phyloP scores from a whole-genome alignment of 164 flowering plant genomes.

The Vitis amurensis region DNA sequence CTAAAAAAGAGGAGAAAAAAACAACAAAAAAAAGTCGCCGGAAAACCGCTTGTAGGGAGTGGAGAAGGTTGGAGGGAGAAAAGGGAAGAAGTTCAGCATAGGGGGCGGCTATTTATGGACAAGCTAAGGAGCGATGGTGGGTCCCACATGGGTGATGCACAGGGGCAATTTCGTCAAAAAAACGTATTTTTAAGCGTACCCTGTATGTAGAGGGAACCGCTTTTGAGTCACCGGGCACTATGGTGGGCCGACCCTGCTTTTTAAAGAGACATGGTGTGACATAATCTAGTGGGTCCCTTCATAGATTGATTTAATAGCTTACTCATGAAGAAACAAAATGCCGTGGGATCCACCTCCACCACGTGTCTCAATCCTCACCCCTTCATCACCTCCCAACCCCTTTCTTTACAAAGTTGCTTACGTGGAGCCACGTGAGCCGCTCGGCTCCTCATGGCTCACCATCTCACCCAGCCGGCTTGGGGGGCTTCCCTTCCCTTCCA shows the following conservation, averaged over 20 bases:
- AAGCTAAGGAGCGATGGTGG: constrained; percentile 41
- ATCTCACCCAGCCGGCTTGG: no score
- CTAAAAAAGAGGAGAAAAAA: constrained; percentile 34
- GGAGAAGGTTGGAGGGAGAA: constrained; percentile 27
- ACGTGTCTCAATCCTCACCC: constrained; percentile 11
- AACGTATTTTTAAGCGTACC: neutral
- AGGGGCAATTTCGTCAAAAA: constrained; percentile 36
- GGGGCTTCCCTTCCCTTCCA: no score
- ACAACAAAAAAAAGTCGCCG: neutral
- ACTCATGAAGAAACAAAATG: constrained; percentile 34
- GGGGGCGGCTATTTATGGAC: constrained; percentile 50
- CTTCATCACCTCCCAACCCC: constrained; percentile 11
- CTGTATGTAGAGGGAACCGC: constrained; percentile 5
- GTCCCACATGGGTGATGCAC: constrained; percentile 2
- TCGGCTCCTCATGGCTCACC: constrained; percentile 1
- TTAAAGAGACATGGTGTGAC: constrained; percentile 16
- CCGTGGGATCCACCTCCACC: constrained; percentile 1
- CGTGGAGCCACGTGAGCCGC: constrained; percentile 4
- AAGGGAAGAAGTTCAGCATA: constrained; percentile 70
- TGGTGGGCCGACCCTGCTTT: constrained; percentile 22
- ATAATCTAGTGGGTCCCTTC: constrained; percentile 16
- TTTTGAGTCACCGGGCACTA: constrained; percentile 69
- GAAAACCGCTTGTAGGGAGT: constrained; percentile 10
- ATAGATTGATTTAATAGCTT: constrained; percentile 26
- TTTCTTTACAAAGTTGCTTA: constrained; percentile 10